Conservation (phyloP, 805 yeast genomes). For the Pichia kluyveri region DNA sequence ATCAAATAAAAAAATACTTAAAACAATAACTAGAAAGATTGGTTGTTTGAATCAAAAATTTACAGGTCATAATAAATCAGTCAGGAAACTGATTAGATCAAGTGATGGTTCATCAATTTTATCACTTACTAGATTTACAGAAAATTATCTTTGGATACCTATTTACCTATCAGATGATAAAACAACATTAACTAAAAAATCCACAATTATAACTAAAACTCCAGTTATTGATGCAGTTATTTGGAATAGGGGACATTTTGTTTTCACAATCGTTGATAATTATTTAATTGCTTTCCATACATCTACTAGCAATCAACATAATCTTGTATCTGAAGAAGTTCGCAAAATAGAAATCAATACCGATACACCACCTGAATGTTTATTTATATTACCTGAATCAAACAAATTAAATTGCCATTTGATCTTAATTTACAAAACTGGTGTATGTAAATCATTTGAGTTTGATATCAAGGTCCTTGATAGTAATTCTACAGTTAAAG, state of each 20-base stretch:
- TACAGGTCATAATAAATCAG: conserved; percentile 83
- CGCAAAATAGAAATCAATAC: conserved; percentile 7
- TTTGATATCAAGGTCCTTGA: conserved; percentile 11
- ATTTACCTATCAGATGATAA: conserved; percentile 19
- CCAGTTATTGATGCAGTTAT: conserved; percentile 42
- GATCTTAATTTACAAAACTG: conserved; percentile 40
- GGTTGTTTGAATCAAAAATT: conserved; percentile 43
- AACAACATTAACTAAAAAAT: conserved; percentile 27
- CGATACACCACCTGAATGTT: conserved; percentile 16
- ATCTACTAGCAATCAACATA: conserved; percentile 14
- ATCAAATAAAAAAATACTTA: not conserved
- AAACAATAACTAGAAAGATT: conserved; percentile 3
- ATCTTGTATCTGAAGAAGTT: conserved; percentile 16
- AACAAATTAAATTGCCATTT: conserved; percentile 29
- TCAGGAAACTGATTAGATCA: conserved; percentile 57
- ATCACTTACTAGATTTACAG: conserved; percentile 53
- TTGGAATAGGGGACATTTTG: conserved; percentile 36
- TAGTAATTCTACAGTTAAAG: conserved; percentile 11
- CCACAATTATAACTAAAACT: conserved; percentile 32
- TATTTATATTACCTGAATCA: conserved; percentile 30
- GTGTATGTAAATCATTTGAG: conserved; percentile 33
- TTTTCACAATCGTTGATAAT: conserved; percentile 36
- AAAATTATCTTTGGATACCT: conserved; percentile 54
- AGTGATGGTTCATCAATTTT: conserved; percentile 53
- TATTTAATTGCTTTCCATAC: conserved; percentile 51